Percentiles rank a stretch among this genome's conserved stretches.
phyloP scores from a whole-genome alignment of 1,284 basidiomycete species.

The Schizopora paradoxa region DNA sequence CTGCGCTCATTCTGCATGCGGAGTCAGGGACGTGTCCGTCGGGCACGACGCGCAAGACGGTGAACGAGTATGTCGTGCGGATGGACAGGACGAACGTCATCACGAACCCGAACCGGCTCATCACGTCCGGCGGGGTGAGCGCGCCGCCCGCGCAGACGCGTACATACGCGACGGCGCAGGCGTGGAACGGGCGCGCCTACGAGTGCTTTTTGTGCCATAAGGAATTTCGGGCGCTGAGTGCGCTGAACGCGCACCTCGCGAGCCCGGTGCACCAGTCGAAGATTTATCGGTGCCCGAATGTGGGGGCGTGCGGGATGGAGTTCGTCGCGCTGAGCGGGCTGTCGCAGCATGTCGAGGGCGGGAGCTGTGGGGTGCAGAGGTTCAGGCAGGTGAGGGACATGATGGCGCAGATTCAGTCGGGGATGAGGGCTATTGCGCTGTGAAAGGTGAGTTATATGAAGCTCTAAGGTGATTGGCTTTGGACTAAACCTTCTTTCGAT shows the following conservation, averaged over 20 bases:
- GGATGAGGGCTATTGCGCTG: slow-evolving; percentile 9
- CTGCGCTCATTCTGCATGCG: slow-evolving; percentile 30
- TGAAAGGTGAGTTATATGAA: too few relatives aligned
- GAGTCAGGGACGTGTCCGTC: slow-evolving; percentile 30
- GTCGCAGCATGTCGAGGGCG: slow-evolving; percentile 23
- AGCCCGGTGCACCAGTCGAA: slow-evolving; percentile 26
- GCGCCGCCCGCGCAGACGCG: background rate
- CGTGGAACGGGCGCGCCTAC: slow-evolving; percentile 33
- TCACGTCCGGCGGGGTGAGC: slow-evolving; percentile 20
- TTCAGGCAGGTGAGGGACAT: slow-evolving; percentile 19
- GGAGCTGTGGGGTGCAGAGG: slow-evolving; percentile 21
- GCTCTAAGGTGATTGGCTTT: too few relatives aligned
- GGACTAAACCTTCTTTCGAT: too few relatives aligned
- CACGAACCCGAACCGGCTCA: slow-evolving; percentile 28
- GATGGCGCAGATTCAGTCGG: slow-evolving; percentile 2
- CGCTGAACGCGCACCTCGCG: slow-evolving; percentile 31
- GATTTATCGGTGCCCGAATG: slow-evolving; percentile 21
- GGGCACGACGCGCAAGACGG: slow-evolving; percentile 25
- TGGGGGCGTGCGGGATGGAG: slow-evolving; percentile 18
- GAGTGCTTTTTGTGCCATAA: slow-evolving; percentile 36
- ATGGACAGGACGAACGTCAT: slow-evolving; percentile 27
- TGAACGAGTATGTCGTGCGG: slow-evolving; percentile 25
- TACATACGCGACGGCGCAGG: slow-evolving; percentile 28
- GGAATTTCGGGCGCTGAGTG: slow-evolving; percentile 23
- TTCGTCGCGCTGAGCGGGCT: slow-evolving; percentile 22